Base-by-base conservation (phyloP, 306 rosid genomes). In the Geum urbanum region DNA sequence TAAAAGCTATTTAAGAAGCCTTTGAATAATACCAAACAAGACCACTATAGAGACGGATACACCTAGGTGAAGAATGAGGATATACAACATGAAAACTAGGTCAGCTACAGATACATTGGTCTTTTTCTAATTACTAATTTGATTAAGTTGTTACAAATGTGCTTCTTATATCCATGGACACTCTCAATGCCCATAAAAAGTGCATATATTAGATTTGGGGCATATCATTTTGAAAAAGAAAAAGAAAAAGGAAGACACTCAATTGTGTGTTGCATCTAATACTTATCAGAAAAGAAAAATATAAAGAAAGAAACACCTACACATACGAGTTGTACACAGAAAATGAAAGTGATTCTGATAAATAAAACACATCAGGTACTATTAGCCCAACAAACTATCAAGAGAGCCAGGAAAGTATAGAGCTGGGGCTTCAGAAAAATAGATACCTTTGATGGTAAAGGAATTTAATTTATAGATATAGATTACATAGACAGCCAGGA, bases 351-450 rank as follows among this genome's bases (percentile, higher is more conserved):
- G 16, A 22, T 59, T 59, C 45, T 56, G 39, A 54, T 20, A 4
- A 56, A 37, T 59, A 44, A 14, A 59, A 65, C 7, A 0, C 39
- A 64, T 37, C 59, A 19, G 37, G 37, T 32, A 32, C 37, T 32
- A 3, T 32, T 32, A 32, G 37, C 37, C 37, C 4, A 32, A 32
- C 37, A 32, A 32, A 32, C 37, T 32, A 32, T 32, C 37, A 32
- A 32, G 4, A 3, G 37, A 32, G 3, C 37, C 37, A 32, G 37
- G 37, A 32, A 14, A 46, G 14, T 13, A 24, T 61, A 74, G 35
- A 45, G 69, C 39, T 56, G 71, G 71, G 72, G 61, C 64, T 66
- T 39, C 56, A 27, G 22, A 37, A 56, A 74, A 37, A 15, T 12
- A 11, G 50, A 66, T 64, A 37, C 65, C 68, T 60, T 20, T 20